phyloP scores from a whole-genome alignment of 2,329 filamentous ascomycete genomes.

The Phaeosphaeriaceae sp. region DNA sequence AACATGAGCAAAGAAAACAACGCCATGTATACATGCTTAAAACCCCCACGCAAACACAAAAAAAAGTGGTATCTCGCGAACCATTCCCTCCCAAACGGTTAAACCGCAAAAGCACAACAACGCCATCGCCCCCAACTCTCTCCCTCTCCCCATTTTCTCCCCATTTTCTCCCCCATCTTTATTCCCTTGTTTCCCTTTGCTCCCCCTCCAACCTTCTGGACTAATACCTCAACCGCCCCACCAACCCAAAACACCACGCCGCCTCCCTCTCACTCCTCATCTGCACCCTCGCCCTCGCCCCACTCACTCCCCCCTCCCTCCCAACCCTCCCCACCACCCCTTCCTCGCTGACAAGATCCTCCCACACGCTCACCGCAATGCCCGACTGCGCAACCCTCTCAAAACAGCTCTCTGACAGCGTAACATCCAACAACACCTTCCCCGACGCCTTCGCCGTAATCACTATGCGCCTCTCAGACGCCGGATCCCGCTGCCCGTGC shows the following conservation, averaged over 20 bases:
- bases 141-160: too few relatives aligned
- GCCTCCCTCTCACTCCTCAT: constrained; percentile 56
- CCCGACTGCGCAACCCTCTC: constrained; percentile 82
- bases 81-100: too few relatives aligned
- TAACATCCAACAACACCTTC: constrained; percentile 78
- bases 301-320: constrained; percentile 63
- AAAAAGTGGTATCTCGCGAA: background rate
- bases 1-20: too few relatives aligned
- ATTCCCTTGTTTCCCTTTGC: too few relatives aligned
- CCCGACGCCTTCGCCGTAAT: constrained; percentile 74
- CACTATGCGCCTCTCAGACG: constrained; percentile 82
- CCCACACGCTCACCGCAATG: constrained; percentile 88
- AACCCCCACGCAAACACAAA: background rate
- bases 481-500: constrained; percentile 47
- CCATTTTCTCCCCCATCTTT: too few relatives aligned
- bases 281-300: constrained; percentile 63
- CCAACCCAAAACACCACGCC: constrained; percentile 56
- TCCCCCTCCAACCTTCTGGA: background rate
- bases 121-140: too few relatives aligned
- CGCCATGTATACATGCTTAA: background rate
- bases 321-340: constrained; percentile 67
- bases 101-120: too few relatives aligned
- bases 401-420: constrained; percentile 83
- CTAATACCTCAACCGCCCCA: constrained; percentile 58
- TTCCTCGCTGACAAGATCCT: constrained; percentile 57